Base-by-base conservation (phyloP, 495 filamentous ascomycete genomes). In the Baudoinia panamericana region DNA sequence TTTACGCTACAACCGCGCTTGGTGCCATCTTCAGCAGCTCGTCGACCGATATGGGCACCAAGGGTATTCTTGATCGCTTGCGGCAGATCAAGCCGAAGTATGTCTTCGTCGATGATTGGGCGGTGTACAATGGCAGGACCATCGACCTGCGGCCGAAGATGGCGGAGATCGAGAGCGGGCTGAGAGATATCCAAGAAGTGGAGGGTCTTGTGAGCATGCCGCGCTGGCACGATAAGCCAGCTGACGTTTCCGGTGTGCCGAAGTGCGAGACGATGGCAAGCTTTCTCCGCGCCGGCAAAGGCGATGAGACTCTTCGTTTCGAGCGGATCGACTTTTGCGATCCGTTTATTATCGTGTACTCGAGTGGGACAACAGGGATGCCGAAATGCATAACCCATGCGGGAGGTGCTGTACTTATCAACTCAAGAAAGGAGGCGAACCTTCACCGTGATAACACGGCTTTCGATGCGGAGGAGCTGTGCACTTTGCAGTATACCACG, bases 331-430 rank as follows among this genome's bases (percentile, higher is more conserved):
- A 57, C 22, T 85, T 84, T 54, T 57, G 69, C 32, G 77, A 83
- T 47, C 80, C 80, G 10, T 76, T 81, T 58, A 61, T 82, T 24
- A 67, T 85, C 34, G 79, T 76, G 30, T 84, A 82, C 58, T 78
- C 73, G 1, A 75, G 69, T 5, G 80, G 80, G 7, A 84, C 79
- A 6, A 84, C 80, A 0, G 80, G 80, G 20, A 71, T 64, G 35
- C 80, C 80, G 19, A 85, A 85, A 57, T 80, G 76, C 37, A 82
- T 85, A 46, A 76, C 82, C 5, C 80, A 85, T 56, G 74, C 70
- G 0, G 63, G 70, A 9, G 80, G 80, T 15, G 78, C 76, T 0
- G 62, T 69, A 9, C 43, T 79, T 24, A 46, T 82, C 26, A 76
- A 67, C 48, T 57, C 56, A 4, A 59, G 47, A 48, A 84, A 84